phyloP scores from a whole-genome alignment of 1,284 basidiomycete species.

The Ustilago cynodontis region DNA sequence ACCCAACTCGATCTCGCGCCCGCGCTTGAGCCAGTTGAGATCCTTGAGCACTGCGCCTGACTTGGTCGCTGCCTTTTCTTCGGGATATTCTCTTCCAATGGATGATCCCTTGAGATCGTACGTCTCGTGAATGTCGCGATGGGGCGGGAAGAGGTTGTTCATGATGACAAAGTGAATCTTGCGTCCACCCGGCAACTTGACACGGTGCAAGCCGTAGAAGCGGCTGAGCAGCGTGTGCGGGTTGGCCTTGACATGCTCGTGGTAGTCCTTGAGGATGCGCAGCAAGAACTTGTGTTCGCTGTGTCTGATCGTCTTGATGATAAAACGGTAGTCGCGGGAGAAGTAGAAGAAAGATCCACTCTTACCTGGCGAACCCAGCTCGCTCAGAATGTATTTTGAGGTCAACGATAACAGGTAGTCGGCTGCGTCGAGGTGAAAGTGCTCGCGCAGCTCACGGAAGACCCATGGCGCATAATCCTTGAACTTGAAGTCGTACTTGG shows the following conservation, averaged over 20 bases:
- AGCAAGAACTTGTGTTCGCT: constrained; percentile 93
- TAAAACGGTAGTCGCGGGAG: constrained; percentile 97
- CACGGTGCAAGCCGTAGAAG: constrained; percentile 96
- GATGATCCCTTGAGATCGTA: constrained; percentile 97
- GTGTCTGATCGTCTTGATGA: constrained; percentile 98
- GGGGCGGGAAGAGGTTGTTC: constrained; percentile 99
- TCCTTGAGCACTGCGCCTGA: constrained; percentile 93
- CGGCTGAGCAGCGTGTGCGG: constrained; percentile 93
- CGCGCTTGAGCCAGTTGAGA: constrained; percentile 91
- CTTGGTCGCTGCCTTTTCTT: constrained; percentile 83
- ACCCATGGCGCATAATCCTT: constrained; percentile 99
- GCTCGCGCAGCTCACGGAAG: constrained; percentile 92
- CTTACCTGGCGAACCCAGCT: constrained; percentile 98
- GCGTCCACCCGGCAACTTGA: constrained; percentile 90
- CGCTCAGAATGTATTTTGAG: constrained; percentile 96
- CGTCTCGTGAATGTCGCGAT: constrained; percentile 96
- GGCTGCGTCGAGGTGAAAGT: constrained; percentile 94
- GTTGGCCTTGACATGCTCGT: constrained; percentile 87
- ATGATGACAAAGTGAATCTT: constrained; percentile 99
- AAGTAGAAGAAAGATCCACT: constrained; percentile 99
- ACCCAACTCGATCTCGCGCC: constrained; percentile 84
- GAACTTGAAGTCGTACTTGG: constrained; percentile 98
- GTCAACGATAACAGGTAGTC: constrained; percentile 97
- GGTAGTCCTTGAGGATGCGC: constrained; percentile 85
- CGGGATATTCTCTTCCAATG: constrained; percentile 87